A percentile compares a stretch with the other conserved stretches of the same genome.
These are phyloP conservation scores for Ophiosphaerella herpotricha DNA, from an alignment of 2,329 filamentous ascomycete genomes.

Conservation along the genomic window DNA sequence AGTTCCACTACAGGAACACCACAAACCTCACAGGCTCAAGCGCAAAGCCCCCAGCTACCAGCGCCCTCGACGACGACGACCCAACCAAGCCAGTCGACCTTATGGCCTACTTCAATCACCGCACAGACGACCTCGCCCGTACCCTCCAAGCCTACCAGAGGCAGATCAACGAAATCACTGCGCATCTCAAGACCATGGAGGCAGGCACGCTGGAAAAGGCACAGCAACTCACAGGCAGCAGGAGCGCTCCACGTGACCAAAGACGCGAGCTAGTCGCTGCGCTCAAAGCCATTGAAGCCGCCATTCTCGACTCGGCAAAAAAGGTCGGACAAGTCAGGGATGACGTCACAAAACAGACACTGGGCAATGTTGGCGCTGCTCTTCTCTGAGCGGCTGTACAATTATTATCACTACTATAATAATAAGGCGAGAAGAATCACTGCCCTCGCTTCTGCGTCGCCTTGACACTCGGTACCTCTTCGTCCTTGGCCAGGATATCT, in stretches of 20 bases:
- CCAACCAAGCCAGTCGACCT: conserved; percentile 49
- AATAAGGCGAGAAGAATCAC: not conserved
- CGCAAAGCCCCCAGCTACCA: conserved; percentile 28
- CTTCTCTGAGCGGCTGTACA: conserved; percentile 23
- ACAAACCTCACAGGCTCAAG: conserved; percentile 39
- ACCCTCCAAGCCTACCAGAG: conserved; percentile 48
- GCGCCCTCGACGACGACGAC: conserved; percentile 45
- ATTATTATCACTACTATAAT: not conserved
- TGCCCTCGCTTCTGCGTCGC: conserved; percentile 10
- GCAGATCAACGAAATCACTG: conserved; percentile 54
- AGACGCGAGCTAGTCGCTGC: conserved; percentile 53
- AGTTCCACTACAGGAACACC: conserved; percentile 61
- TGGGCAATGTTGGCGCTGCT: conserved; percentile 41
- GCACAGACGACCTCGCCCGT: conserved; percentile 46
- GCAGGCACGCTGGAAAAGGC: conserved; percentile 49
- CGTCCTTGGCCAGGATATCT: conserved; percentile 74
- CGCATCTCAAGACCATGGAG: conserved; percentile 56
- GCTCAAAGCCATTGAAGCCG: conserved; percentile 55
- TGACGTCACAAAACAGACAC: conserved; percentile 51
- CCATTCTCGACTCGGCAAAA: conserved; percentile 54
- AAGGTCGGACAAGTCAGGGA: conserved; percentile 55
- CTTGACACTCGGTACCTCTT: conserved; percentile 71
- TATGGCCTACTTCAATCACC: conserved; percentile 51
- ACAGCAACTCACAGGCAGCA: conserved; percentile 47
- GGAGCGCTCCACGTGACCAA: conserved; percentile 44